phyloP scores from a whole-genome alignment of 2,329 filamentous ascomycete genomes.

The Penicillium aurantiogriseum region DNA sequence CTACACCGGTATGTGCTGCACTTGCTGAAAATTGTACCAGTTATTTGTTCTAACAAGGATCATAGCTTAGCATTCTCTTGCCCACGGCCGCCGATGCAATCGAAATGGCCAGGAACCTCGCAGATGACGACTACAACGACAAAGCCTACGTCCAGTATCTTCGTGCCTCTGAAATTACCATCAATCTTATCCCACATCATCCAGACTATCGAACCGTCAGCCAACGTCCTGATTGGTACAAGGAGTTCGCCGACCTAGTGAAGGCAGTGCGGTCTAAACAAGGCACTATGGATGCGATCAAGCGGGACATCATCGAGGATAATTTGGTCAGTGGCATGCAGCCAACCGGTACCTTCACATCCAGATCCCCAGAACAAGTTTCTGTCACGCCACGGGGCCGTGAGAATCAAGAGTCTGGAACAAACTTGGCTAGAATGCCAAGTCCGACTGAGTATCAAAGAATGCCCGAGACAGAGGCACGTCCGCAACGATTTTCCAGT shows the following conservation, averaged over 20 bases:
- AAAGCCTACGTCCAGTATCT: constrained; percentile 81
- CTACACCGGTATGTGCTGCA: constrained; percentile 27
- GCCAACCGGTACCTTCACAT: constrained; percentile 19
- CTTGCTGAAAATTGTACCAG: neutral
- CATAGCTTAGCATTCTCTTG: constrained; percentile 37
- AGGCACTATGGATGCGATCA: constrained; percentile 43
- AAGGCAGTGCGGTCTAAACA: constrained; percentile 43
- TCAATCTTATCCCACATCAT: constrained; percentile 73
- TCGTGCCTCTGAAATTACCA: constrained; percentile 72
- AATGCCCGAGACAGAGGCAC: constrained; percentile 21
- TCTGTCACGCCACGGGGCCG: constrained; percentile 23
- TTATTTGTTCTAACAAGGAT: constrained; percentile 21
- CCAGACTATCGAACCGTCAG: constrained; percentile 66
- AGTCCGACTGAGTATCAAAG: constrained; percentile 41
- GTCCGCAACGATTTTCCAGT: constrained; percentile 27
- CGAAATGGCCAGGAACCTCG: constrained; percentile 32
- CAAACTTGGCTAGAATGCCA: constrained; percentile 37
- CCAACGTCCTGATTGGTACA: constrained; percentile 51
- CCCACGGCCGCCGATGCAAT: constrained; percentile 38
- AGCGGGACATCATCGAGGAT: constrained; percentile 41
- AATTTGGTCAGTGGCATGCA: constrained; percentile 33
- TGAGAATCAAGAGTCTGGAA: constrained; percentile 20
- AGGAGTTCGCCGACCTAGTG: constrained; percentile 54
- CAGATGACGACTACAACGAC: constrained; percentile 54
- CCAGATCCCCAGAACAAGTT: constrained; percentile 12